Evolutionary conservation across 2,329 filamentous ascomycete species (phyloP).

Genomic region (Fusarium decemcellulare): DNA sequence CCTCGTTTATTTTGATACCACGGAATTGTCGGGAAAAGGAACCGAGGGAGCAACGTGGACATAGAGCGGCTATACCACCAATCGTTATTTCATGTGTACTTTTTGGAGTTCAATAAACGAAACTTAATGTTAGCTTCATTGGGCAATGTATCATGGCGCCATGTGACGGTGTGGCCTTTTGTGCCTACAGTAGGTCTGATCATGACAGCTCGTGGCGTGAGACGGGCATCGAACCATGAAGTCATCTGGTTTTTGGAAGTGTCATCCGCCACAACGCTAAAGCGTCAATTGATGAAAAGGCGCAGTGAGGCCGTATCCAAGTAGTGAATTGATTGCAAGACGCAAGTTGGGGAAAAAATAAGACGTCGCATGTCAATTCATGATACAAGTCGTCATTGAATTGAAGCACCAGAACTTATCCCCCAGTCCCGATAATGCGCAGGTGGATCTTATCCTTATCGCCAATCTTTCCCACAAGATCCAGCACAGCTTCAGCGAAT

Average conservation of each 20-base stretch:
- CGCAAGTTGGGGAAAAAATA: not conserved
- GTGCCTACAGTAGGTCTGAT: not conserved
- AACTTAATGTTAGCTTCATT: not conserved
- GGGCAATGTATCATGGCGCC: not conserved
- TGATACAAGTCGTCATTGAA: not conserved
- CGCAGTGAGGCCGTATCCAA: not conserved
- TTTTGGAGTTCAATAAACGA: not conserved
- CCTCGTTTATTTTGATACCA: conserved; percentile 35
- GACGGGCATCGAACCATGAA: not conserved
- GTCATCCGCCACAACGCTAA: not conserved
- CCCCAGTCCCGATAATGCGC: no score
- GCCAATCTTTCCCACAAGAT: conserved; percentile 18
- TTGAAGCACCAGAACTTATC: not conserved
- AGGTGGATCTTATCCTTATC: not conserved
- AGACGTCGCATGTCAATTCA: not conserved
- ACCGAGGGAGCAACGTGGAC: not conserved
- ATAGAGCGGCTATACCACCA: not conserved
- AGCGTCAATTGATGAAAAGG: not conserved
- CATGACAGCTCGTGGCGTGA: not conserved
- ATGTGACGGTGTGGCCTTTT: not conserved
- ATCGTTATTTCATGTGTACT: conserved; percentile 2
- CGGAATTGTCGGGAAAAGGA: conserved; percentile 4
- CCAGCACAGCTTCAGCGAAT: conserved; percentile 17
- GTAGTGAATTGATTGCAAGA: no score
- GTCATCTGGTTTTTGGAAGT: not conserved